Base-by-base conservation (phyloP, 768 basidiomycete genomes). In the Dictyophora rubrovolvata region DNA sequence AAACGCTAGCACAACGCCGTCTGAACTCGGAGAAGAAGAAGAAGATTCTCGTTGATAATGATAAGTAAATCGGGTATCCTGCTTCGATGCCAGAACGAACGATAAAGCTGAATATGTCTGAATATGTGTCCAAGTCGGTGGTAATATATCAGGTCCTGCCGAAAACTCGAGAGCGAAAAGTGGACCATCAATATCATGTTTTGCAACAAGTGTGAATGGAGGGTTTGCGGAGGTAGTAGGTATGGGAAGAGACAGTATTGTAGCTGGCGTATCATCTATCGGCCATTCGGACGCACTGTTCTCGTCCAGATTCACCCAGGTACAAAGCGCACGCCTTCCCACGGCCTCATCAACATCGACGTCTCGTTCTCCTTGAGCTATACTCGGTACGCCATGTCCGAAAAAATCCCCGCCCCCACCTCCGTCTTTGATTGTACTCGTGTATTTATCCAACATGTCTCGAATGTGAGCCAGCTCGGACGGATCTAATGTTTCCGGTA, bases 51-150 rank as follows among this genome's bases (percentile, higher is more conserved):
- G 42, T 42, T 42, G 42, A n/a, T 42, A 70, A 66, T 97, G 93
- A 66, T 87, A 81, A 1, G 89, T 89, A 72, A 94, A 93, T 18
- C 91, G 83, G 0, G 88, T 84, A 69, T 97, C 92, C 28, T 82
- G 84, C 68, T 97, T 97, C 12, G 90, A 92, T 9, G 92, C 92
- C 53, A 99, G 76, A 46, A 99, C 95, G 68, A 97, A 99, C 0
- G 92, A 81, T 22, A 99, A 79, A 0, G 93, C 95, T 18, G 88
- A 84, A 69, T 83, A 93, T 0, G 95, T 97, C n/a, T 83, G 77
- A 4, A 72, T 72, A 69, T 99, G 95, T 54, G 66, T 75, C 93
- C 89, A 95, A 18, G 5, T 42, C 4, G 28, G 21, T 42, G 10
- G n/a, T 42, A 12, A n/a, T n/a, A 3, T 42, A 33, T 60, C 61